These are phyloP conservation scores for Paraconiothyrium sp. DNA, from an alignment of 2,329 filamentous ascomycete genomes.

Conservation along the genomic window DNA sequence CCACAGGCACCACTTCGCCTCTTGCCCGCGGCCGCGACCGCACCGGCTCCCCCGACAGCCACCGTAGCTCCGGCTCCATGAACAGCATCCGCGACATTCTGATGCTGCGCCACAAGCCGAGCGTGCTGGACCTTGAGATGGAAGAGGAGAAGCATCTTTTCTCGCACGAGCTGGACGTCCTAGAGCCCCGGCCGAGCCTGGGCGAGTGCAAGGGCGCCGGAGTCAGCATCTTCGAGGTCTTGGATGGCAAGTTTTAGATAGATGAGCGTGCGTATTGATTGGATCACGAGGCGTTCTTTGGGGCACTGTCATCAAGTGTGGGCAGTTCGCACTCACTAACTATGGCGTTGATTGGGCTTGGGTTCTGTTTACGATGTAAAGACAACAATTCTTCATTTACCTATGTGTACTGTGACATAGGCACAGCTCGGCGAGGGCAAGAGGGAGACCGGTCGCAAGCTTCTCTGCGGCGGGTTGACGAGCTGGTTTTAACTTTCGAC, in stretches of 20 bases:
- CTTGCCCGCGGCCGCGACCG: conserved; percentile 32
- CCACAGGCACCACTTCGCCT: conserved; percentile 40
- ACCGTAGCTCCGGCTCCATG: conserved; percentile 36
- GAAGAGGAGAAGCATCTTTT: conserved; percentile 46
- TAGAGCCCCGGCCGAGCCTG: conserved; percentile 44
- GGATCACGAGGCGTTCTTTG: conserved; percentile 1
- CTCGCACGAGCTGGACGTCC: conserved; percentile 37
- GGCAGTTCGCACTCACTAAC: background rate
- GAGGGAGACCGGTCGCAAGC: background rate
- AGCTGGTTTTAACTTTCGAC: background rate
- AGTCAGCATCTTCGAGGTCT: conserved; percentile 51
- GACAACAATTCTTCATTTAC: conserved; percentile 2
- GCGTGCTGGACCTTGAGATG: conserved; percentile 47
- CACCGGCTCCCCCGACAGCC: conserved; percentile 37
- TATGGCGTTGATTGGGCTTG: conserved; percentile 1
- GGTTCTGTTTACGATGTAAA: conserved; percentile 6
- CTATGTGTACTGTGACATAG: too few relatives aligned
- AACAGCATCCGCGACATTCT: conserved; percentile 43
- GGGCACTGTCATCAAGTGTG: background rate
- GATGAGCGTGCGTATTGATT: background rate
- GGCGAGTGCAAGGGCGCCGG: conserved; percentile 22
- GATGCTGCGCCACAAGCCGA: conserved; percentile 44
- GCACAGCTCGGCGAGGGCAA: background rate
- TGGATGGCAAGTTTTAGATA: conserved; percentile 42
- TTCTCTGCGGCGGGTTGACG: background rate